These are phyloP conservation scores for Inga leiocalycina DNA, from an alignment of 306 rosid species.

Conservation along the genomic window DNA sequence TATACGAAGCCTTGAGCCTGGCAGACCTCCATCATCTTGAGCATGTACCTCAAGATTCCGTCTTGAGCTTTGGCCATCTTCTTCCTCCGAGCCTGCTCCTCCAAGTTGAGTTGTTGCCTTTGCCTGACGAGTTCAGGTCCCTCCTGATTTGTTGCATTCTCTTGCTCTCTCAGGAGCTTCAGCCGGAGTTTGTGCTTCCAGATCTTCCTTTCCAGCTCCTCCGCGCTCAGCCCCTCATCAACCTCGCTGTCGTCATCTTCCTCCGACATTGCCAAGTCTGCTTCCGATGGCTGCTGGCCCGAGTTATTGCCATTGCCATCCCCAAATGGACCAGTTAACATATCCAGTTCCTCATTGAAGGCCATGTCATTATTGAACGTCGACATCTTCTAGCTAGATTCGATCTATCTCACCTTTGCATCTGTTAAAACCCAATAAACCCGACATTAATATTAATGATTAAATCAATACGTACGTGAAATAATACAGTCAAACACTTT, in stretches of 20 bases:
- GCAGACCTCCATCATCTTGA: conserved; percentile 94
- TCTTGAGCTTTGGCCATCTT: conserved; percentile 94
- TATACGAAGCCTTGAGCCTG: conserved; percentile 92
- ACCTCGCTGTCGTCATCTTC: conserved; percentile 75
- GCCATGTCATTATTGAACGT: conserved; percentile 58
- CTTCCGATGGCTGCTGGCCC: conserved; percentile 41
- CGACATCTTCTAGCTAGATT: conserved; percentile 47
- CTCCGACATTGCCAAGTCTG: conserved; percentile 58
- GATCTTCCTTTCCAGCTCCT: conserved; percentile 81
- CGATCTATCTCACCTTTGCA: too few species aligned
- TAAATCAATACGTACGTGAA: too few species aligned
- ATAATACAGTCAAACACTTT: not conserved
- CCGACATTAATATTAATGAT: not conserved
- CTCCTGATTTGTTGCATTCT: not conserved
- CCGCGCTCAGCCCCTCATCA: conserved; percentile 39
- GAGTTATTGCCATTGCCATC: conserved; percentile 50
- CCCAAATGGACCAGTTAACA: conserved; percentile 51
- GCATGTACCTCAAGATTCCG: conserved; percentile 83
- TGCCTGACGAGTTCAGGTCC: conserved; percentile 60
- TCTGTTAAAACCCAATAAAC: conserved; percentile 32
- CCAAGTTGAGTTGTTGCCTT: conserved; percentile 54
- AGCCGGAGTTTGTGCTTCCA: conserved; percentile 74
- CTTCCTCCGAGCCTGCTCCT: conserved; percentile 86
- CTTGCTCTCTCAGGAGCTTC: conserved; percentile 64
- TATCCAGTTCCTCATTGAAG: conserved; percentile 64